These are phyloP conservation scores for Saturnispora besseyi DNA, from an alignment of 805 yeast species.

Conservation along the genomic window DNA sequence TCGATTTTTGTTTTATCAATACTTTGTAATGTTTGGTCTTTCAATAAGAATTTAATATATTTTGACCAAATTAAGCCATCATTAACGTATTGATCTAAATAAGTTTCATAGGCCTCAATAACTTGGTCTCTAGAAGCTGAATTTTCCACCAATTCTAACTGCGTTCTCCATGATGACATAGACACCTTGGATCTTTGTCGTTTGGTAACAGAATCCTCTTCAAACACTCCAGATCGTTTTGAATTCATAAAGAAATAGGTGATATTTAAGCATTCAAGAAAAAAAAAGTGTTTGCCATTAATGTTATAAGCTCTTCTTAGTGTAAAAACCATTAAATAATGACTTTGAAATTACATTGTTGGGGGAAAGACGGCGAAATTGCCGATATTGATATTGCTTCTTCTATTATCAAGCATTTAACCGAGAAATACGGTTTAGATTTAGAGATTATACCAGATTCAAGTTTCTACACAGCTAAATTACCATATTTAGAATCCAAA, in stretches of 20 bases:
- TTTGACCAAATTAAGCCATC: slow-evolving; percentile 67
- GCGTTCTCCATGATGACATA: slow-evolving; percentile 38
- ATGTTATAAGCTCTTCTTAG: not conserved
- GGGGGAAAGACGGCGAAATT: slow-evolving; percentile 2
- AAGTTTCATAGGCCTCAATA: slow-evolving; percentile 47
- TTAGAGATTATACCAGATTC: slow-evolving; percentile 8
- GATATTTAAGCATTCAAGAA: slow-evolving; percentile 23
- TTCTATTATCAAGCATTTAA: not conserved
- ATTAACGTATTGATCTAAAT: slow-evolving; percentile 56
- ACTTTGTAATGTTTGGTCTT: slow-evolving; percentile 38
- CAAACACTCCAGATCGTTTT: slow-evolving; percentile 16
- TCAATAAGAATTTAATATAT: slow-evolving; percentile 44
- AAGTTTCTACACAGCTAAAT: slow-evolving; percentile 2
- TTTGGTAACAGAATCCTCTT: slow-evolving; percentile 41
- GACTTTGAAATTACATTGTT: slow-evolving; percentile 4
- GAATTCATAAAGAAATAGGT: slow-evolving; percentile 45
- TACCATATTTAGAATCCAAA: slow-evolving; percentile 6
- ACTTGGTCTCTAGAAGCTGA: slow-evolving; percentile 35
- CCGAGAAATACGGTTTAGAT: not conserved
- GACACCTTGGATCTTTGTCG: slow-evolving; percentile 40
- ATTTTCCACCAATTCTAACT: slow-evolving; percentile 36
- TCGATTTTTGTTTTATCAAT: slow-evolving; percentile 62
- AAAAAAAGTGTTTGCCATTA: slow-evolving; percentile 1
- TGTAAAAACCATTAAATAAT: not conserved
- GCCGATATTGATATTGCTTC: slow-evolving; percentile 2